Base-by-base conservation (phyloP, 2,329 filamentous ascomycete genomes). In the Sclerotinia minor region DNA sequence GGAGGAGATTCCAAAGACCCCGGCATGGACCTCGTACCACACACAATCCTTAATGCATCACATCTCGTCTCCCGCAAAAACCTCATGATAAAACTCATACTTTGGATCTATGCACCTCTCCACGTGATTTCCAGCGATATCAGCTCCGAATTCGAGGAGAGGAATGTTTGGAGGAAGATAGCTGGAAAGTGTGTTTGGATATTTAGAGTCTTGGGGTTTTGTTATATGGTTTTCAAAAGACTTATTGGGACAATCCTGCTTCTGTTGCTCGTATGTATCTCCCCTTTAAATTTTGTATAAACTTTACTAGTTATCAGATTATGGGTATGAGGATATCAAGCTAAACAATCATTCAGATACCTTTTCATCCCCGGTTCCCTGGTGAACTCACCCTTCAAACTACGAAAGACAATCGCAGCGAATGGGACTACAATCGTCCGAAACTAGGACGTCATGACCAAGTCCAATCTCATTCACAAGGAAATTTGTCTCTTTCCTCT, bases 361-460 rank as follows among this genome's bases (percentile, higher is more conserved):
- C 32, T 1, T 44, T 29, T 21, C n/a, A 59, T 35, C n/a, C 38
- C 35, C 35, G 38, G 24, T 38, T 59, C 11, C 55, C 55, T n/a
- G 32, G 38, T 4, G 55, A 38, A 59, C 24, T n/a, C 17, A 7
- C n/a, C 15, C 19, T 44, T 29, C 15, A 59, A 44, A 44, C 38
- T 7, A 59, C n/a, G 21, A 21, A 59, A 38, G 38, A 26, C 19
- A 5, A 41, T 2, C 35, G 24, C 13, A 29, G n/a, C 17, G n/a
- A 59, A 21, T 59, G 55, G 55, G 17, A 26, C 6, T 59, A 59
- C n/a, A 59, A 59, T 32, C n/a, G 35, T 3, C 55, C 38, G 17
- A 59, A 59, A 44, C 15, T 59, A 21, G 35, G 55, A 59, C 55
- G 38, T 15, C 55, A 59, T 44, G 55, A 44, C n/a, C 35, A 59